Evolutionary conservation across 2,329 filamentous ascomycete species (phyloP).

Genomic region (Fusarium illudens): DNA sequence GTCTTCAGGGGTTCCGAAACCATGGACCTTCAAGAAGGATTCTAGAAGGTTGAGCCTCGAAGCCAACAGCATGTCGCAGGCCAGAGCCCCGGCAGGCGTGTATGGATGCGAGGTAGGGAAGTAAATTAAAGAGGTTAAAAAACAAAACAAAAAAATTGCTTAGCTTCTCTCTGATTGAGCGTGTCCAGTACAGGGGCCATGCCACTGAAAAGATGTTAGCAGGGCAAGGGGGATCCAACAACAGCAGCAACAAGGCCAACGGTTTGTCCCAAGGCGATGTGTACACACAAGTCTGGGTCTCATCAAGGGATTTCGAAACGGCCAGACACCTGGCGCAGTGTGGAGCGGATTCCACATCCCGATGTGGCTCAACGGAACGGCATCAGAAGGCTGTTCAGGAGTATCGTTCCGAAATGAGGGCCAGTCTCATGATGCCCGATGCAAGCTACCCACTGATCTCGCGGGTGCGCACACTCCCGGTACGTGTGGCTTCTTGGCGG

Average conservation of each 20-base stretch:
- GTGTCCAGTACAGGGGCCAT: too few species aligned
- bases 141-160: too few species aligned
- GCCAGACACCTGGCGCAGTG: not conserved
- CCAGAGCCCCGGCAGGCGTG: slow-evolving; percentile 3
- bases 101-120: slow-evolving; percentile 21
- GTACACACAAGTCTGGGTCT: not conserved
- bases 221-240: slow-evolving; percentile 12
- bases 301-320: slow-evolving; percentile 1
- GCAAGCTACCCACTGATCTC: slow-evolving; percentile 18
- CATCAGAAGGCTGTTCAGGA: slow-evolving; percentile 1
- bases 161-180: too few species aligned
- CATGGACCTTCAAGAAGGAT: slow-evolving; percentile 34
- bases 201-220: too few species aligned
- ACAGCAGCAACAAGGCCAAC: slow-evolving; percentile 10
- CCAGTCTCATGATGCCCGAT: slow-evolving; percentile 18
- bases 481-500: not conserved
- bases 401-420: slow-evolving; percentile 23
- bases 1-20: slow-evolving; percentile 28
- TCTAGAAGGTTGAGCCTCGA: slow-evolving; percentile 39
- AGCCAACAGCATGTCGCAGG: slow-evolving; percentile 14
- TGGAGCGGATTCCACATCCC: not conserved
- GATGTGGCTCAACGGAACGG: not conserved
- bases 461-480: slow-evolving; percentile 7
- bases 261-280: slow-evolving; percentile 7
- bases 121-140: too few species aligned